A percentile compares a stretch with the other conserved stretches of the same genome.
Evolutionary conservation across 805 yeast genomes (phyloP).

Genomic region (Starmerella stigmatis): DNA sequence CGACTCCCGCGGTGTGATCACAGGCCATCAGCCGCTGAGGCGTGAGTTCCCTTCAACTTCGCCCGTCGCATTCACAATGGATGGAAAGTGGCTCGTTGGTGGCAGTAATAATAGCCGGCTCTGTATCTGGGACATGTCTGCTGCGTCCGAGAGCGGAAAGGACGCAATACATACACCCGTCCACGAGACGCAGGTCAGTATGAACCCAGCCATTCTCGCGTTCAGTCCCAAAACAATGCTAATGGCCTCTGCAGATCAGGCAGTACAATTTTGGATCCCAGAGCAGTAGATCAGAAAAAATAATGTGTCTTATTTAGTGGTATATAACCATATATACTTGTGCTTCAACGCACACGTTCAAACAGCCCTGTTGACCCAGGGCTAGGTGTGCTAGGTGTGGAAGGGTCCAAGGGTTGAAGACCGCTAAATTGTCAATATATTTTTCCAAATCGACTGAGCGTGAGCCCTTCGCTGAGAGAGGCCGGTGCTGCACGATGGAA

Average conservation of each 20-base stretch:
- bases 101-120: slow-evolving; percentile 49
- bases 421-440: too few species aligned
- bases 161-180: slow-evolving; percentile 23
- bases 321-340: too few species aligned
- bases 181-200: slow-evolving; percentile 20
- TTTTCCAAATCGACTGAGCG: too few species aligned
- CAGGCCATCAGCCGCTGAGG: slow-evolving; percentile 42
- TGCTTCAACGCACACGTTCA: too few species aligned
- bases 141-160: slow-evolving; percentile 10
- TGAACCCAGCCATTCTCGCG: slow-evolving; percentile 19
- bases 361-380: too few species aligned
- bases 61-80: slow-evolving; percentile 53
- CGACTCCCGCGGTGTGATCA: slow-evolving; percentile 36
- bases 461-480: too few species aligned
- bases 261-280: slow-evolving; percentile 38
- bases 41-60: slow-evolving; percentile 34
- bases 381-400: too few species aligned
- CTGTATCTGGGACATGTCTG: slow-evolving; percentile 41
- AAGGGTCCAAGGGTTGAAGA: too few species aligned
- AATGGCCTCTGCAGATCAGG: slow-evolving; percentile 56
- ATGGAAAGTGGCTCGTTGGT: slow-evolving; percentile 50
- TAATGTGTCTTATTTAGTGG: not conserved
- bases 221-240: slow-evolving; percentile 54
- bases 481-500: too few species aligned
- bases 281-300: too few species aligned